Evolutionary conservation across 164 flowering plant genomes (phyloP).

Genomic region (Macadamia tetraphylla): DNA sequence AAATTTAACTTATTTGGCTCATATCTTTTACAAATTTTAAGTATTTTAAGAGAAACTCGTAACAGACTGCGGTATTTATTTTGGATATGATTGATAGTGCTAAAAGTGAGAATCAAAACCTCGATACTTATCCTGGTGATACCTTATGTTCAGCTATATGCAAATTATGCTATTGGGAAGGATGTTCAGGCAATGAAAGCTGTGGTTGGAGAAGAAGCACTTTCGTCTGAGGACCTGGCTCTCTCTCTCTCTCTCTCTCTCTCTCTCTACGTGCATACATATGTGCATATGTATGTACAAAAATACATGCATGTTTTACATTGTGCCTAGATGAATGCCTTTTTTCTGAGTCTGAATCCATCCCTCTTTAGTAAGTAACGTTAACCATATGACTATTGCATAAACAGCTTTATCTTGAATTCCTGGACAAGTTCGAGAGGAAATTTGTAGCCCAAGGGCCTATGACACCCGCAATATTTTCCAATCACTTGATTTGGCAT

Average conservation of each 20-base stretch:
- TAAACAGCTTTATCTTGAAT: slow-evolving; percentile 84
- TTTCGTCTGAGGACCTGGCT: slow-evolving; percentile 98
- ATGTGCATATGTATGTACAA: neutral
- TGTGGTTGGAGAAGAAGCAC: slow-evolving; percentile 99
- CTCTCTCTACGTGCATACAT: neutral
- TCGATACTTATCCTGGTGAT: neutral
- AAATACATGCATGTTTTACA: no score
- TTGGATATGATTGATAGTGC: no score
- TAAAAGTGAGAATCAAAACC: no score
- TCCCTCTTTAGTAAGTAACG: no score
- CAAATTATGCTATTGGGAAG: slow-evolving; percentile 98
- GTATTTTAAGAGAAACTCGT: no score
- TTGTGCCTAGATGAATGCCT: no score
- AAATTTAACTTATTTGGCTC: neutral
- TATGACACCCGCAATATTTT: slow-evolving; percentile 84
- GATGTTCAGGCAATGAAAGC: slow-evolving; percentile 99
- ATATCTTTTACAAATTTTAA: no score
- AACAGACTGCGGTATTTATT: no score
- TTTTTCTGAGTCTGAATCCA: no score
- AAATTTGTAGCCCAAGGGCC: slow-evolving; percentile 86
- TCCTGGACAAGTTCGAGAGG: slow-evolving; percentile 92
- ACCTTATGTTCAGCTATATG: slow-evolving; percentile 61
- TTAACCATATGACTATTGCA: neutral
- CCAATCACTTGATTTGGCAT: slow-evolving; percentile 96
- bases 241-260: slow-evolving; percentile 17